Evolutionary conservation across 192 early-diverging fungal genomes (phyloP), one percentile per base, ranked within the genome.

Genomic region (Podila epicladia): DNA sequence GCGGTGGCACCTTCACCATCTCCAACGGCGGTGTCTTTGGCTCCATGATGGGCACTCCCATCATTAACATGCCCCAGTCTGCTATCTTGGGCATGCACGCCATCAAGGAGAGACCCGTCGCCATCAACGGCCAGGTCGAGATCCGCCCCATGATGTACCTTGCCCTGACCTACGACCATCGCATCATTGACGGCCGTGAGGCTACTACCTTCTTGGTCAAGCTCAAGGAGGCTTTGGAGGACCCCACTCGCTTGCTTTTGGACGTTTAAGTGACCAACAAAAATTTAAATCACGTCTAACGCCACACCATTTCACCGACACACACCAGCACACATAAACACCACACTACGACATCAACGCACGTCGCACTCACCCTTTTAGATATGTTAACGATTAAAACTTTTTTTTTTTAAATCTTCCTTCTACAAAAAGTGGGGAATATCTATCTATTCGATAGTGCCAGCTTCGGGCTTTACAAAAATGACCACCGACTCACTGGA

Each of bases 21-120:
- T 98, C 96, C 41, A 99, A 99, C 90, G 98, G 98, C 67, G 98
- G 98, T 58, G 96, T 98, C 49, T 99, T 97, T 85, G 98, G 98
- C 48, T 99, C 98, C 31, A 85, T 99, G 68, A 93, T 92, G 83
- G 98, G 98, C 50, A 99, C 98, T 15, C 98, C 98, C 62, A 98
- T 99, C 83, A 97, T 99, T 85, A 99, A 99, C 88, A 85, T 93
- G 83, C 98, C 98, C 62, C 98, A 99, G 85, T 89, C 92, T 51
- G 98, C 96, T 53, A 98, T 99, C 69, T 87, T 99, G 71, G 98
- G 98, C 48, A 99, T 99, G 98, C 98, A 99, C 85, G 95, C 93
- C 50, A 94, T 94, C 75, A 99, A 99, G 88, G 98, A 99, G 74
- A 91, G 98, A 75, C 92, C 96, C 32, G 92, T 99, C 58, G 98